Evolutionary conservation across 2,329 filamentous ascomycete genomes (phyloP).

Genomic region (Nemania sp.): DNA sequence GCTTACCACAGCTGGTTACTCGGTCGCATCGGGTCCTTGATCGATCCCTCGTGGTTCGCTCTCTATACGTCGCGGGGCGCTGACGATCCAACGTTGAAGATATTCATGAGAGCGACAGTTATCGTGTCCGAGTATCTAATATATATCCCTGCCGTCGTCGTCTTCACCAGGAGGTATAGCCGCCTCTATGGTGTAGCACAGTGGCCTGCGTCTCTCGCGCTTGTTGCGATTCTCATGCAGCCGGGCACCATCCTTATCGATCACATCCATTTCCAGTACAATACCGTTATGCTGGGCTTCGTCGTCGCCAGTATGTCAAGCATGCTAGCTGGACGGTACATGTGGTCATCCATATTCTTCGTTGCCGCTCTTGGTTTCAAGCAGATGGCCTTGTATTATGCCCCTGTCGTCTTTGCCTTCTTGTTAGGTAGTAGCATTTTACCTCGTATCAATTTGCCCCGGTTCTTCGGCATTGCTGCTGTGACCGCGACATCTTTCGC

Average conservation of each 20-base stretch:
- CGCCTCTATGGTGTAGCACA: slow-evolving; percentile 79
- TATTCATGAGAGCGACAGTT: slow-evolving; percentile 96
- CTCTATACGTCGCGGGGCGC: slow-evolving; percentile 84
- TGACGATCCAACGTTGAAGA: slow-evolving; percentile 83
- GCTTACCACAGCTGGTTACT: slow-evolving; percentile 98
- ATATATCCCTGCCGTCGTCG: slow-evolving; percentile 85
- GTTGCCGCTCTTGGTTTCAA: slow-evolving; percentile 96
- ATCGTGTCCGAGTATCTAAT: slow-evolving; percentile 90
- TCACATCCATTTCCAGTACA: slow-evolving; percentile 89
- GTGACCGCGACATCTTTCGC: slow-evolving; percentile 80
- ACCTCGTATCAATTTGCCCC: slow-evolving; percentile 73
- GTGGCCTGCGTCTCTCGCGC: slow-evolving; percentile 86
- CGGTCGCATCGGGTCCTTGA: slow-evolving; percentile 82
- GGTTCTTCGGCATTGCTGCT: slow-evolving; percentile 80
- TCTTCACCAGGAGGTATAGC: slow-evolving; percentile 86
- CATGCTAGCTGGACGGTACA: slow-evolving; percentile 83
- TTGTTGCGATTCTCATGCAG: slow-evolving; percentile 92
- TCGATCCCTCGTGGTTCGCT: slow-evolving; percentile 89
- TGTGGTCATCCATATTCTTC: slow-evolving; percentile 95
- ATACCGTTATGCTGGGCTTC: slow-evolving; percentile 97
- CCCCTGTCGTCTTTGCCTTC: slow-evolving; percentile 91
- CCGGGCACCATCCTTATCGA: slow-evolving; percentile 91
- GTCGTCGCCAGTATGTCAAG: slow-evolving; percentile 88
- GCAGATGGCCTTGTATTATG: slow-evolving; percentile 99
- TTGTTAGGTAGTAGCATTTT: slow-evolving; percentile 88